A percentile compares a stretch with the other conserved stretches of the same genome.
These are phyloP conservation scores for Lepidium aucheri DNA, from an alignment of 345 rosid species.

Conservation along the genomic window DNA sequence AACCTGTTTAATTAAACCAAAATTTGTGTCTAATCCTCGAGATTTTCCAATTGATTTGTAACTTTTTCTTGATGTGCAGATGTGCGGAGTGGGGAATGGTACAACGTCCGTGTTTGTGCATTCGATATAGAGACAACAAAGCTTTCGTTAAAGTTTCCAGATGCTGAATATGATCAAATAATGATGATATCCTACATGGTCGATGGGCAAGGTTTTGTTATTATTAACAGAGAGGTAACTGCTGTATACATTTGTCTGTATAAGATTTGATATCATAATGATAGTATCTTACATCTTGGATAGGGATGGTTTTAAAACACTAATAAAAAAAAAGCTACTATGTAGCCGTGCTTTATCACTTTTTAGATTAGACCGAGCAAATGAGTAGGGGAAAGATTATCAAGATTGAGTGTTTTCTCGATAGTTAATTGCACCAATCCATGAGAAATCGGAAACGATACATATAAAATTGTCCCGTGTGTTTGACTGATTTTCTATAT, in stretches of 20 bases:
- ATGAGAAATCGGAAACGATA: neutral
- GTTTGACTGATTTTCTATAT: neutral
- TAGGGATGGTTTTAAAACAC: neutral
- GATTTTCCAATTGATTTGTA: neutral
- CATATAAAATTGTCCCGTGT: neutral
- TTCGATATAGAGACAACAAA: constrained; percentile 95
- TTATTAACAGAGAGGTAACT: constrained; percentile 87
- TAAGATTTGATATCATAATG: neutral
- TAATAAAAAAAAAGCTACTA: neutral
- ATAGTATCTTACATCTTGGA: neutral
- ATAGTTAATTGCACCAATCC: neutral
- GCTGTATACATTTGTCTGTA: neutral
- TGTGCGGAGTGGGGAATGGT: constrained; percentile 93
- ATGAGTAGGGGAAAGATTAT: neutral
- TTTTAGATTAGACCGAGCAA: neutral
- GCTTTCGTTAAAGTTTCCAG: constrained; percentile 90
- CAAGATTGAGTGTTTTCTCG: neutral
- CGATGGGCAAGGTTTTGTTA: constrained; percentile 87
- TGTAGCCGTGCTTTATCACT: neutral
- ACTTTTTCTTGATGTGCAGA: constrained; percentile 36
- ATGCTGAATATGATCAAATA: constrained; percentile 72
- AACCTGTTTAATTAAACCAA: constrained; percentile 19
- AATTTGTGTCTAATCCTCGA: neutral
- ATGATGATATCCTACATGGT: constrained; percentile 99
- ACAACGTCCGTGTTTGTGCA: constrained; percentile 88